Percentiles rank a stretch among this genome's conserved stretches.
phyloP scores from a whole-genome alignment of 805 yeast species.

The Candida glaebosa region DNA sequence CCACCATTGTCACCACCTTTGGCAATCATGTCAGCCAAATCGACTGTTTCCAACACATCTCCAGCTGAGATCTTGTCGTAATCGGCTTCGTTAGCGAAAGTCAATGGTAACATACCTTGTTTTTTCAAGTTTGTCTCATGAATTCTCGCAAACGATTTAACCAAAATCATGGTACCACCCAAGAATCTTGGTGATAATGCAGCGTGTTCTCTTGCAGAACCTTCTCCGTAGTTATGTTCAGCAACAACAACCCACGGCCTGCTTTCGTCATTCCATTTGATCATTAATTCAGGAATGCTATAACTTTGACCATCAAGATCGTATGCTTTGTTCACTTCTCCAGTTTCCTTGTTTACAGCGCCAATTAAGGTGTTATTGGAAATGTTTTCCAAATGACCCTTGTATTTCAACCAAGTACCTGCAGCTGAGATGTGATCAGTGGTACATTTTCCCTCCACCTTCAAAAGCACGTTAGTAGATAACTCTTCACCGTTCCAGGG shows the following conservation, averaged over 20 bases:
- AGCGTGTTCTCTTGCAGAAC: conserved; percentile 99
- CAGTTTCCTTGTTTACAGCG: conserved; percentile 95
- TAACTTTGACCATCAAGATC: conserved; percentile 77
- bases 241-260: conserved; percentile 95
- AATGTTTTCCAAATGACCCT: conserved; percentile 95
- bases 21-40: conserved; percentile 69
- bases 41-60: conserved; percentile 73
- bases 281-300: conserved; percentile 95
- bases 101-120: conserved; percentile 95
- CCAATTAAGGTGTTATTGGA: conserved; percentile 94
- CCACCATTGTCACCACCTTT: conserved; percentile 91
- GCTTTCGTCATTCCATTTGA: conserved; percentile 82
- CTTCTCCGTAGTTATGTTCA: conserved; percentile 98
- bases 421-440: conserved; percentile 99
- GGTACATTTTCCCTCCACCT: conserved; percentile 97
- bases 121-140: conserved; percentile 97
- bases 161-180: conserved; percentile 85
- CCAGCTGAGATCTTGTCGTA: conserved; percentile 78
- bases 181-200: conserved; percentile 93
- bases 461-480: conserved; percentile 69
- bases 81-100: conserved; percentile 86
- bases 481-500: conserved; percentile 88
- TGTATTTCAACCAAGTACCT: conserved; percentile 97
- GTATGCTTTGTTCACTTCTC: conserved; percentile 87
- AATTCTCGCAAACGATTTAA: conserved; percentile 95